A percentile compares a stretch with the other conserved stretches of the same genome.
phyloP scores from a whole-genome alignment of 139 green algal species.

The Chlamydomonas sp. region DNA sequence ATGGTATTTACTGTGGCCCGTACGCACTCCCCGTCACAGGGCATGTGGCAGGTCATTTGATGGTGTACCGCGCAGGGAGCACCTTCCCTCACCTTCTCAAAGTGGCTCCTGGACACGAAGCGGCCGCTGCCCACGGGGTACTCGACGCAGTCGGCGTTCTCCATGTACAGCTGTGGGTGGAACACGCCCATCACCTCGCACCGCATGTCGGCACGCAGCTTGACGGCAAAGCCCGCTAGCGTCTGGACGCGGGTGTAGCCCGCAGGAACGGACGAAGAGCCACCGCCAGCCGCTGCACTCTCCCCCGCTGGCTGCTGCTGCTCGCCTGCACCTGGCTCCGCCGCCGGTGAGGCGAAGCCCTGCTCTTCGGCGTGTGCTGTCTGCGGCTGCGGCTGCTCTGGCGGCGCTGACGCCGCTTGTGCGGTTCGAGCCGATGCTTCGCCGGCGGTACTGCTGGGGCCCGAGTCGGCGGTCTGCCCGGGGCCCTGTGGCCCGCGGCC shows the following conservation, averaged over 20 bases:
- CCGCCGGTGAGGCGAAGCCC: no score
- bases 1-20: no score
- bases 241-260: no score
- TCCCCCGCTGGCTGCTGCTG: no score
- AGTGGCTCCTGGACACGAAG: conserved; percentile 14
- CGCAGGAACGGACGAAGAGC: background rate
- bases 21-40: no score
- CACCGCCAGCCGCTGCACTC: background rate
- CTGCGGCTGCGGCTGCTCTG: no score
- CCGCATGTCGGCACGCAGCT: background rate
- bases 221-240: background rate
- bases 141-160: conserved; percentile 1
- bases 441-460: no score
- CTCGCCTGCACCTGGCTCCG: no score
- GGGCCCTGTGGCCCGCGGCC: background rate
- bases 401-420: background rate
- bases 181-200: conserved; percentile 15
- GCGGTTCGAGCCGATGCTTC: background rate
- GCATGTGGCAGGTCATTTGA: no score
- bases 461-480: background rate
- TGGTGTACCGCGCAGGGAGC: background rate
- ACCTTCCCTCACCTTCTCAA: conserved; percentile 1
- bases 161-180: conserved; percentile 9
- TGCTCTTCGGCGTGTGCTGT: no score
- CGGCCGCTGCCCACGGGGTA: background rate